These are phyloP conservation scores for Pichia kudriavzevii DNA, from an alignment of 1,139 yeast species.

Conservation along the genomic window DNA sequence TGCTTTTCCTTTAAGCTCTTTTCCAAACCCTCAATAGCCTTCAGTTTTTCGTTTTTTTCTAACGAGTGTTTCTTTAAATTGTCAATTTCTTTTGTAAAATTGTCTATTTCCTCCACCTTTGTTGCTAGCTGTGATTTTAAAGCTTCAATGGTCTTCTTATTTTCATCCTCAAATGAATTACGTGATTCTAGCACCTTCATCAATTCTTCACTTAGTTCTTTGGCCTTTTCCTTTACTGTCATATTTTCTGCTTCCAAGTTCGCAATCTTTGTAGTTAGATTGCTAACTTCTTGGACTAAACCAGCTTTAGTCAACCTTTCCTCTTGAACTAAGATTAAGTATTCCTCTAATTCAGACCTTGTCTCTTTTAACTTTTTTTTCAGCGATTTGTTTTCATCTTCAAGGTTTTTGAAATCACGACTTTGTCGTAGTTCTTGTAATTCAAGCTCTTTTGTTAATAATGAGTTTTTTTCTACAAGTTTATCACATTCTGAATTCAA, in stretches of 20 bases:
- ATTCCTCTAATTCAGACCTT: constrained; percentile 40
- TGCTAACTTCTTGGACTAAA: constrained; percentile 38
- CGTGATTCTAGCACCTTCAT: constrained; percentile 20
- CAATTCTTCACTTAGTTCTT: constrained; percentile 9
- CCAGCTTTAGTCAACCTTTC: constrained; percentile 38
- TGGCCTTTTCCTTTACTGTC: constrained; percentile 8
- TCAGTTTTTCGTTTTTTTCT: constrained; percentile 26
- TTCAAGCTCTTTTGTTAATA: constrained; percentile 40
- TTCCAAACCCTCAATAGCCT: constrained; percentile 34
- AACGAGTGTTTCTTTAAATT: constrained; percentile 16
- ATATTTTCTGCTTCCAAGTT: constrained; percentile 7
- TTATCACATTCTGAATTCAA: constrained; percentile 64
- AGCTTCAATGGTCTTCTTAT: constrained; percentile 13
- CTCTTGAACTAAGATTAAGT: constrained; percentile 41
- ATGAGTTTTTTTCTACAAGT: constrained; percentile 43
- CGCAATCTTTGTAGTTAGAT: constrained; percentile 30
- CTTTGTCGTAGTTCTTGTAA: constrained; percentile 19
- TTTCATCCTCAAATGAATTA: constrained; percentile 24
- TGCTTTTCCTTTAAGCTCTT: constrained; percentile 64
- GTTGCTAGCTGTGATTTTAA: constrained; percentile 10
- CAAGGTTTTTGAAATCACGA: constrained; percentile 17
- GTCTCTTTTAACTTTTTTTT: constrained; percentile 32
- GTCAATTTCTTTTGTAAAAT: constrained; percentile 18
- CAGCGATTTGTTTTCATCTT: constrained; percentile 27
- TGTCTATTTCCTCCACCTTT: constrained; percentile 12